Conservation (phyloP, 192 early-diverging fungal genomes). For the Podila minutissima region DNA sequence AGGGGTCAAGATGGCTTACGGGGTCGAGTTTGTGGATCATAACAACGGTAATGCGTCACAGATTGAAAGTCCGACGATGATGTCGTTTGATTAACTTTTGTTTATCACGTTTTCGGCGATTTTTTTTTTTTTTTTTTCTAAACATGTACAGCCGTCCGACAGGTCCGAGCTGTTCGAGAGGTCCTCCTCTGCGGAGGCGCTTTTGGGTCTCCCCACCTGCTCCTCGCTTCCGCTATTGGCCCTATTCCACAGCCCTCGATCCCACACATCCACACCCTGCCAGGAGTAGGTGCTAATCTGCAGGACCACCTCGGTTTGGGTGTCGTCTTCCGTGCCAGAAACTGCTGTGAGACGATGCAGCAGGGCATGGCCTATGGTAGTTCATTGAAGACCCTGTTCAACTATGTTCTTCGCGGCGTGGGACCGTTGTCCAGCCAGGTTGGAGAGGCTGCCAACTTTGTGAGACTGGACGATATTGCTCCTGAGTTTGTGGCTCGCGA, state of each 20-base stretch:
- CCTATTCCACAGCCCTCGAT: slow-evolving; percentile 22
- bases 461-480: slow-evolving; percentile 35
- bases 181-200: slow-evolving; percentile 56
- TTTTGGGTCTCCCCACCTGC: slow-evolving; percentile 46
- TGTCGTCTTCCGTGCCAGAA: slow-evolving; percentile 20
- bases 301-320: slow-evolving; percentile 43
- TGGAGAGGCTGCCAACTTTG: slow-evolving; percentile 37
- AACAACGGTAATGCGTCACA: slow-evolving; percentile 8
- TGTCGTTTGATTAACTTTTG: too few relatives aligned
- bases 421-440: slow-evolving; percentile 23
- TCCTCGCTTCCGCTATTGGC: slow-evolving; percentile 54
- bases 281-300: slow-evolving; percentile 52
- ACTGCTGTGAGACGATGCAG: slow-evolving; percentile 8
- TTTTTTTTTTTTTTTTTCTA: neutral
- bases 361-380: neutral
- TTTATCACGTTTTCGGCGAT: neutral
- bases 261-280: slow-evolving; percentile 34
- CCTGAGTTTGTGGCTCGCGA: slow-evolving; percentile 41
- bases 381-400: neutral
- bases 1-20: slow-evolving; percentile 28
- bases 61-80: neutral
- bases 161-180: slow-evolving; percentile 30
- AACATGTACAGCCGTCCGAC: slow-evolving; percentile 5
- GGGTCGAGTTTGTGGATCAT: slow-evolving; percentile 43
- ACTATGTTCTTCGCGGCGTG: slow-evolving; percentile 7